A percentile compares a stretch with the other conserved stretches of the same genome.
phyloP scores from a whole-genome alignment of 2,329 filamentous ascomycete genomes.

The Epichloe hybrida region DNA sequence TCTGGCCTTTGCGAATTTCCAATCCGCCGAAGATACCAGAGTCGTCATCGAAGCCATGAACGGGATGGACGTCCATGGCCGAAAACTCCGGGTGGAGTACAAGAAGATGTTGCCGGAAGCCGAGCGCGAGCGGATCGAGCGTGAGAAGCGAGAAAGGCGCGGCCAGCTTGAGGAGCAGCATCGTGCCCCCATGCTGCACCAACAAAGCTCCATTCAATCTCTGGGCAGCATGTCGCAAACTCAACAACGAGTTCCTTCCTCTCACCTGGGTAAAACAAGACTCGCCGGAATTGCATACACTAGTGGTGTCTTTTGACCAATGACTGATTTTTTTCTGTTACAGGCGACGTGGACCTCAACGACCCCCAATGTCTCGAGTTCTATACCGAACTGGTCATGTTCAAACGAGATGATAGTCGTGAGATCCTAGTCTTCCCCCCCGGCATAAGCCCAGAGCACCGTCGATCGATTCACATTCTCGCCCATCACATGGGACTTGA shows the following conservation, averaged over 20 bases:
- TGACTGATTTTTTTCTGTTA: neutral
- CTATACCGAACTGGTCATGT: slow-evolving; percentile 81
- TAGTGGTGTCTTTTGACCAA: neutral
- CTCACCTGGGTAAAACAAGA: slow-evolving; percentile 28
- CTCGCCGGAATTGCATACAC: neutral
- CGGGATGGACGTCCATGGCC: slow-evolving; percentile 85
- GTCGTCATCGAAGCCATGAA: slow-evolving; percentile 90
- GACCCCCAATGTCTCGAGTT: slow-evolving; percentile 76
- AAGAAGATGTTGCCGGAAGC: slow-evolving; percentile 98
- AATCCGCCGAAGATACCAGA: slow-evolving; percentile 84
- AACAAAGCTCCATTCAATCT: slow-evolving; percentile 77
- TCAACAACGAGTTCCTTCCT: slow-evolving; percentile 31
- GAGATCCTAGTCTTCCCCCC: slow-evolving; percentile 78
- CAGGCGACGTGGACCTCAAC: slow-evolving; percentile 72
- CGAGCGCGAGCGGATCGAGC: slow-evolving; percentile 88
- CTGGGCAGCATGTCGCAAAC: slow-evolving; percentile 53
- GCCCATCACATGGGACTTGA: slow-evolving; percentile 90
- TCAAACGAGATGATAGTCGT: slow-evolving; percentile 65
- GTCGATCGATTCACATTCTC: slow-evolving; percentile 82
- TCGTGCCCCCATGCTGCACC: slow-evolving; percentile 62
- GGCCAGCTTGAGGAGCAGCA: slow-evolving; percentile 97
- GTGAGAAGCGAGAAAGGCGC: slow-evolving; percentile 90
- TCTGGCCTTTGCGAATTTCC: slow-evolving; percentile 95
- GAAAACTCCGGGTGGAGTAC: slow-evolving; percentile 92
- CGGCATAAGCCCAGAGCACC: slow-evolving; percentile 67